A percentile compares a stretch with the other conserved stretches of the same genome.
Evolutionary conservation across 2,329 filamentous ascomycete species (phyloP).

Genomic region (Penicillium sp.): DNA sequence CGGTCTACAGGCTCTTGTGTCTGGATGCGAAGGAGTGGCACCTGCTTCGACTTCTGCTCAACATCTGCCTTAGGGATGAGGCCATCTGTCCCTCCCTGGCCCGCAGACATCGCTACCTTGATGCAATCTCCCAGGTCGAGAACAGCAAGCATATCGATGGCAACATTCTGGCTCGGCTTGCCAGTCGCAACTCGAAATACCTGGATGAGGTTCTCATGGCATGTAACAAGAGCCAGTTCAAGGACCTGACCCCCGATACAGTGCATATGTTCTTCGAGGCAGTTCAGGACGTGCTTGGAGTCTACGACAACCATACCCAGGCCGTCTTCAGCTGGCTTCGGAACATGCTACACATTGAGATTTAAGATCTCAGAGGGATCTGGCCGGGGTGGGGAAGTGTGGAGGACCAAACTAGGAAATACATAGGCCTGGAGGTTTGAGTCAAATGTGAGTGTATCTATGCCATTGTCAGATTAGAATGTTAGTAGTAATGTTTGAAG

Average conservation of each 20-base stretch:
- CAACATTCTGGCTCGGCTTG: slow-evolving; percentile 58
- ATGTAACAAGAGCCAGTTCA: neutral
- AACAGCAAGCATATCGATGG: slow-evolving; percentile 64
- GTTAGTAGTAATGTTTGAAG: neutral
- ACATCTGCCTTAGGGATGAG: slow-evolving; percentile 55
- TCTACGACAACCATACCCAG: slow-evolving; percentile 23
- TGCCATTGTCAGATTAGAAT: neutral
- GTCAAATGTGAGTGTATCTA: neutral
- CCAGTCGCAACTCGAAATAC: slow-evolving; percentile 42
- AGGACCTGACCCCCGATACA: slow-evolving; percentile 4
- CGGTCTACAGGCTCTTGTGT: slow-evolving; percentile 66
- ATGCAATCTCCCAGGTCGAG: slow-evolving; percentile 40
- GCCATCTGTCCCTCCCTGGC: slow-evolving; percentile 52
- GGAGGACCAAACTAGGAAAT: neutral
- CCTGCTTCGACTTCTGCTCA: slow-evolving; percentile 71
- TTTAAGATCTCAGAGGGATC: slow-evolving; percentile 7
- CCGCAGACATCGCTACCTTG: slow-evolving; percentile 26
- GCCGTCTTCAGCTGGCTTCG: slow-evolving; percentile 38
- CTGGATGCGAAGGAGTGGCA: slow-evolving; percentile 62
- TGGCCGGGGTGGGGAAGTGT: neutral
- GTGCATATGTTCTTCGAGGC: slow-evolving; percentile 46
- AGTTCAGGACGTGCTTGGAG: slow-evolving; percentile 50
- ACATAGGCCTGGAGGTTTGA: neutral
- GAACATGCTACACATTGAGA: slow-evolving; percentile 27
- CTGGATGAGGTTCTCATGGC: slow-evolving; percentile 32